Percentiles rank a stretch among this genome's conserved stretches.
Evolutionary conservation across 345 rosid genomes (phyloP).

Genomic region (Ceriops zippeliana): DNA sequence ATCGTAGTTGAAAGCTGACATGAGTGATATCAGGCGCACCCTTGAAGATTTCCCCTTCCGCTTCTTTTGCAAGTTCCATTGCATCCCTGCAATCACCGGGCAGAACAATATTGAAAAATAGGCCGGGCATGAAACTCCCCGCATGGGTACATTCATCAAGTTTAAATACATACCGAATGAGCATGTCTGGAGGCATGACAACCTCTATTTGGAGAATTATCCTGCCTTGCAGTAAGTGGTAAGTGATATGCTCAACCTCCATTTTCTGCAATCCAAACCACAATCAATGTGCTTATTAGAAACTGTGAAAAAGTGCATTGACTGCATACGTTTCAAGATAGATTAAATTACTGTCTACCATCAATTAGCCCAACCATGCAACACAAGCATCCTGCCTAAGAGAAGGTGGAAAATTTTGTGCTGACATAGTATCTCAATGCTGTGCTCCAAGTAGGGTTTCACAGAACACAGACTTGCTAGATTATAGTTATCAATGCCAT

Average conservation of each 20-base stretch:
- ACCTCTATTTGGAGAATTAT: conserved; percentile 53
- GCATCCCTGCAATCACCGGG: conserved; percentile 44
- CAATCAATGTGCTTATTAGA: background rate
- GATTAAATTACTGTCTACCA: too few relatives aligned
- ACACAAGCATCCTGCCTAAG: too few relatives aligned
- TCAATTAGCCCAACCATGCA: too few relatives aligned
- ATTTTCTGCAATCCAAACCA: conserved; percentile 44
- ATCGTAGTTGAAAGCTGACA: conserved; percentile 51
- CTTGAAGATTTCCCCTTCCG: conserved; percentile 52
- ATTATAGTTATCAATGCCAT: too few relatives aligned
- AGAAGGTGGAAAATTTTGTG: too few relatives aligned
- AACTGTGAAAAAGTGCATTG: too few relatives aligned
- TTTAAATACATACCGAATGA: conserved; percentile 25
- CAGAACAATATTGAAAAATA: background rate
- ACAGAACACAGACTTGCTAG: too few relatives aligned
- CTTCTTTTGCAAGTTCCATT: conserved; percentile 51
- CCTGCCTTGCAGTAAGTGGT: conserved; percentile 63
- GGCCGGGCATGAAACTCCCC: background rate
- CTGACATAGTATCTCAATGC: too few relatives aligned
- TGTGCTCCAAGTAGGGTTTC: too few relatives aligned
- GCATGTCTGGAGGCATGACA: conserved; percentile 33
- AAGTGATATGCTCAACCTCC: conserved; percentile 56
- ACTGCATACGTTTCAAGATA: too few relatives aligned
- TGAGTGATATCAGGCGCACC: conserved; percentile 40
- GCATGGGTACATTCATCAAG: background rate